Percentiles rank a stretch among this genome's conserved stretches.
These are phyloP conservation scores for Lanmaoa rubissima DNA, from an alignment of 768 basidiomycete species.

Conservation along the genomic window DNA sequence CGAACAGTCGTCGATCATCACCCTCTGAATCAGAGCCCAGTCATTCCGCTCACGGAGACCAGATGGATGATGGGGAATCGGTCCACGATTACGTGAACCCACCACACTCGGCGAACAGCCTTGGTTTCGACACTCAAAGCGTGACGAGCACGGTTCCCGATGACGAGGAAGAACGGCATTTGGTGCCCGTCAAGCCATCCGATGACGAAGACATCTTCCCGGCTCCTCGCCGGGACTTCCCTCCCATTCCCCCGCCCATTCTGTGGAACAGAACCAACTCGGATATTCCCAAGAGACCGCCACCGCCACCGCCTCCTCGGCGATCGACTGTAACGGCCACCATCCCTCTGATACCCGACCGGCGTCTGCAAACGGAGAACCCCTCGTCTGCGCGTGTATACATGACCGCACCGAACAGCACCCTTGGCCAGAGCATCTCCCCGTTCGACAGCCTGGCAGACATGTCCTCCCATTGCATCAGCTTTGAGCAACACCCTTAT, in stretches of 20 bases:
- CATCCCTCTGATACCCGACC: slow-evolving; percentile 50
- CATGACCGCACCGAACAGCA: slow-evolving; percentile 30
- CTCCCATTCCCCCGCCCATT: slow-evolving; percentile 14
- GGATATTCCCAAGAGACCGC: slow-evolving; percentile 40
- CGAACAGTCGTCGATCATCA: slow-evolving; percentile 23
- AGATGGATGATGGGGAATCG: slow-evolving; percentile 26
- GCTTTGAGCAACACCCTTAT: slow-evolving; percentile 67
- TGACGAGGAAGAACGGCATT: slow-evolving; percentile 43
- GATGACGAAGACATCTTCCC: slow-evolving; percentile 26
- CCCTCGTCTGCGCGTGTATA: slow-evolving; percentile 21
- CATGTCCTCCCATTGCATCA: slow-evolving; percentile 42
- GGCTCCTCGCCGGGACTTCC: slow-evolving; percentile 16
- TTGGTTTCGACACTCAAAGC: slow-evolving; percentile 37
- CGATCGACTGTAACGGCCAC: slow-evolving; percentile 35
- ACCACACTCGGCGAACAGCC: slow-evolving; percentile 21
- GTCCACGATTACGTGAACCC: slow-evolving; percentile 20
- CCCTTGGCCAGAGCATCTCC: slow-evolving; percentile 44
- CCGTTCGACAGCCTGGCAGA: slow-evolving; percentile 68
- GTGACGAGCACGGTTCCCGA: slow-evolving; percentile 42
- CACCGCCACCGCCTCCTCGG: slow-evolving; percentile 65
- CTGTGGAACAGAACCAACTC: slow-evolving; percentile 25
- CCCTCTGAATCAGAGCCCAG: slow-evolving; percentile 33
- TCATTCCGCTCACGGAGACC: slow-evolving; percentile 10
- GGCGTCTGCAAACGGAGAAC: slow-evolving; percentile 24
- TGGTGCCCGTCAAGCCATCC: slow-evolving; percentile 29